Conservation (phyloP, 1,284 basidiomycete genomes). For the Chalciporus sp. region DNA sequence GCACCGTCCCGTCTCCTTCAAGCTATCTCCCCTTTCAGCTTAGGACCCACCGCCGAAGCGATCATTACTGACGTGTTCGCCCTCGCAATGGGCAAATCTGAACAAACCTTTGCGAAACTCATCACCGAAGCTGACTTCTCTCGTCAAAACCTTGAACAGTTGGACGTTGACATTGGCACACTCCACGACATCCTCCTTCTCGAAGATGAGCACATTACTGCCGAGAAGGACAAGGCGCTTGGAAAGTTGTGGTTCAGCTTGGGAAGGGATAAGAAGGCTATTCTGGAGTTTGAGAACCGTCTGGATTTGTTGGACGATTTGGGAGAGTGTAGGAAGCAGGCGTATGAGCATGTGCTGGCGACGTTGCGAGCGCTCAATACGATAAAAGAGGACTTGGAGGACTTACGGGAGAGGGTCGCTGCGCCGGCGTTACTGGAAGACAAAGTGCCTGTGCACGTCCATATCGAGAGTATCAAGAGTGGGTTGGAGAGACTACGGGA, state of each 20-base stretch:
- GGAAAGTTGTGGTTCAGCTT: constrained; percentile 66
- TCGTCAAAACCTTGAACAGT: constrained; percentile 52
- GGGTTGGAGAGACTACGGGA: constrained; percentile 67
- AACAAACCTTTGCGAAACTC: constrained; percentile 52
- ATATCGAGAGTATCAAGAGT: constrained; percentile 65
- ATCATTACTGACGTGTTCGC: constrained; percentile 55
- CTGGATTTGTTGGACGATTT: constrained; percentile 55
- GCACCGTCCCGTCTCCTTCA: constrained; percentile 39
- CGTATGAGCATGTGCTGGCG: constrained; percentile 60
- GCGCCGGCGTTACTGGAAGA: constrained; percentile 61
- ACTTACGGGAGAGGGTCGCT: constrained; percentile 65
- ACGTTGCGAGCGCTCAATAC: constrained; percentile 61
- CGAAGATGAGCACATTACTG: constrained; percentile 51
- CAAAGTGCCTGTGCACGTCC: constrained; percentile 64
- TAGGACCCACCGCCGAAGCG: constrained; percentile 39
- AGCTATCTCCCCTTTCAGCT: constrained; percentile 48
- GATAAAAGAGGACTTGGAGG: constrained; percentile 73
- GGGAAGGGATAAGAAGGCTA: constrained; percentile 54
- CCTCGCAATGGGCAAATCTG: constrained; percentile 62
- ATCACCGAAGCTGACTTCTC: constrained; percentile 63
- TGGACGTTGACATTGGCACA: constrained; percentile 59
- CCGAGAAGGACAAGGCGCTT: constrained; percentile 55
- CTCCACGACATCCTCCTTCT: constrained; percentile 59
- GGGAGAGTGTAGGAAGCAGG: constrained; percentile 56
- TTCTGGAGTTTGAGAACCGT: constrained; percentile 51